phyloP scores from a whole-genome alignment of 208 protist genomes.

The Trypanosomatidae sp. region DNA sequence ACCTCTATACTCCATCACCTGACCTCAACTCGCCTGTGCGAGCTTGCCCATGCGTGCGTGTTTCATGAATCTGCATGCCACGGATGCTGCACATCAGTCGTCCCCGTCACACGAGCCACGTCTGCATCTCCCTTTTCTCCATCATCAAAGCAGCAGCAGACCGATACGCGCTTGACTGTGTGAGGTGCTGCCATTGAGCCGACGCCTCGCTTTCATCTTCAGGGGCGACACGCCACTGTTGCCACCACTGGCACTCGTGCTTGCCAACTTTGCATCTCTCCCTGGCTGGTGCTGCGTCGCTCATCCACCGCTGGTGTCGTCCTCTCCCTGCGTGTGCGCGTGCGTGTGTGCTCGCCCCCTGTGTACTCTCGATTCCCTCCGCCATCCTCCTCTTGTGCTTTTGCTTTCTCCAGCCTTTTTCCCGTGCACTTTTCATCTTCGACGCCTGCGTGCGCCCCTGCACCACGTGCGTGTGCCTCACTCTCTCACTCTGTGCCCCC shows the following conservation, averaged over 20 bases:
- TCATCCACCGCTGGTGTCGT: not conserved
- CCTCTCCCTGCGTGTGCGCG: not conserved
- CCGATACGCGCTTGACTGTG: not conserved
- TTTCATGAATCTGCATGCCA: not conserved
- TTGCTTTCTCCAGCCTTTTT: conserved; percentile 9
- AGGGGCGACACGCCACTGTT: not conserved
- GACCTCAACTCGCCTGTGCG: not conserved
- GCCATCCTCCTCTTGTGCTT: conserved; percentile 1
- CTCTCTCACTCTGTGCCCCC: not conserved
- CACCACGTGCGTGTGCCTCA: not conserved
- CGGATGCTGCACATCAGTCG: not conserved
- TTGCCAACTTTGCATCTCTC: not conserved
- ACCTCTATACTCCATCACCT: not conserved
- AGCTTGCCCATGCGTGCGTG: not conserved
- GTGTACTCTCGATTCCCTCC: not conserved
- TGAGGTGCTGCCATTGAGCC: not conserved
- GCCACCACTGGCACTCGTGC: not conserved
- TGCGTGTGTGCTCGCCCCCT: not conserved
- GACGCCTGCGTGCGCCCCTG: not conserved
- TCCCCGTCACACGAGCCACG: not conserved
- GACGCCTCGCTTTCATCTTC: not conserved
- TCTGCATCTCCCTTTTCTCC: not conserved
- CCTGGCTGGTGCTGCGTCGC: not conserved
- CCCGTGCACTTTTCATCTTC: not conserved
- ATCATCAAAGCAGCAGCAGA: not conserved